Evolutionary conservation across 2,329 filamentous ascomycete species (phyloP).

Genomic region (Alternaria metachromatica): DNA sequence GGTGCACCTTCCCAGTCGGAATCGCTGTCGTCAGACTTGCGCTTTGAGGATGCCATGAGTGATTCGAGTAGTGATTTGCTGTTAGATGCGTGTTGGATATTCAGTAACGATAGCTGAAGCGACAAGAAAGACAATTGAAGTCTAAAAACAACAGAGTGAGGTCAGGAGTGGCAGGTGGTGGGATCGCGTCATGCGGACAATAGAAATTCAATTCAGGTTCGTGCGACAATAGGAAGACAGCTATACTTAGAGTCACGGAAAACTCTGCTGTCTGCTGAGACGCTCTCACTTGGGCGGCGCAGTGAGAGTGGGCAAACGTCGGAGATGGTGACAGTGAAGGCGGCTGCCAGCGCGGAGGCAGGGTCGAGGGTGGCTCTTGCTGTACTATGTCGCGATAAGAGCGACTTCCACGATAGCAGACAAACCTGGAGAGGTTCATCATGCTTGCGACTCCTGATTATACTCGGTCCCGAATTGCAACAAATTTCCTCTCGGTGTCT

Average conservation of each 20-base stretch:
- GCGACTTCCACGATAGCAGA: background rate
- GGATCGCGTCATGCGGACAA: background rate
- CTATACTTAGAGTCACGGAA: no score
- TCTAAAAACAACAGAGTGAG: background rate
- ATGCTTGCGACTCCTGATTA: background rate
- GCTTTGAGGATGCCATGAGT: background rate
- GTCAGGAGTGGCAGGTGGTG: background rate
- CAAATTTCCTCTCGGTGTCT: background rate
- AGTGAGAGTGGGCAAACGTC: background rate
- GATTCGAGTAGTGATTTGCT: background rate
- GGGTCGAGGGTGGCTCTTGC: background rate
- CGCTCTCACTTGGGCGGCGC: background rate
- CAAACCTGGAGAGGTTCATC: background rate
- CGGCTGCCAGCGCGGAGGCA: background rate
- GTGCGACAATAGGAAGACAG: background rate
- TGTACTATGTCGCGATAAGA: background rate
- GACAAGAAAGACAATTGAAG: background rate
- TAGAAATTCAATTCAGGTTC: background rate
- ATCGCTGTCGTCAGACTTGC: background rate
- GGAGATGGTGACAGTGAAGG: slow-evolving; percentile 12
- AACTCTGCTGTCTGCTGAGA: background rate
- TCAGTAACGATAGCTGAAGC: background rate
- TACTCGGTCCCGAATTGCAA: background rate
- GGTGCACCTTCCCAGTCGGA: background rate
- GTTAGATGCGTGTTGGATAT: background rate